Evolutionary conservation across 2,329 filamentous ascomycete genomes (phyloP), one percentile per base, ranked within the genome.

Genomic region (Akanthomyces dipterigenus): DNA sequence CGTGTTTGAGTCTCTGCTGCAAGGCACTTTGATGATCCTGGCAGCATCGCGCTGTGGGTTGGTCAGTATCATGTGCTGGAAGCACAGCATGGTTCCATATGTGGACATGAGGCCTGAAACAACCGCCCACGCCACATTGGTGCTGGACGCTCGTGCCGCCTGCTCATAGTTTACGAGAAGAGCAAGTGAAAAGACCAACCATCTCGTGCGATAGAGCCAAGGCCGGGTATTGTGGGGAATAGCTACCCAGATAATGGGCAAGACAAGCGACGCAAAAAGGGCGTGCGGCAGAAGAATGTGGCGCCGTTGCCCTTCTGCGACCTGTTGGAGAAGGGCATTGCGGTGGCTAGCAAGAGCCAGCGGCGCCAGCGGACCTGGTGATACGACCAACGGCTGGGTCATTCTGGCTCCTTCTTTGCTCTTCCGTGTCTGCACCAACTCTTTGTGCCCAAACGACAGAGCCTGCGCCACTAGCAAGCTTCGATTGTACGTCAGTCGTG

Each of bases 1-100:
- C 14, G 1, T 12, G n/a, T 2, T 45, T 9, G 2, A 3, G 20
- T 24, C n/a, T 12, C 36, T 54, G 3, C 20, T 18, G 26, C 12
- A 28, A 14, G 26, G 26, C 28, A 43, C 31, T 59, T 51, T 77
- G 58, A 79, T 70, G 0, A 82, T 76, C 64, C 84, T 78, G 63
- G 78, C 82, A 0, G 80, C 80, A 22, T 84, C 81, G 68, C 79
- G 80, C 69, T 87, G 85, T 3, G 84, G 82, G 20, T 75, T 72
- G 50, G 76, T 80, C 73, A 82, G 83, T 1, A 87, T 70, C 26
- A 88, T 69, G 67, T 83, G 69, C 22, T 78, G 77, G 60, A 80
- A 67, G 40, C 71, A 76, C 71, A 77, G 78, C 20, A 86, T 69
- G 12, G 80, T 78, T 1, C 78, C 76, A 80, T 81, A 87, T 4